A percentile compares a stretch with the other conserved stretches of the same genome.
Conservation (phyloP, 805 yeast genomes). For the Komagataella phaffii region DNA sequence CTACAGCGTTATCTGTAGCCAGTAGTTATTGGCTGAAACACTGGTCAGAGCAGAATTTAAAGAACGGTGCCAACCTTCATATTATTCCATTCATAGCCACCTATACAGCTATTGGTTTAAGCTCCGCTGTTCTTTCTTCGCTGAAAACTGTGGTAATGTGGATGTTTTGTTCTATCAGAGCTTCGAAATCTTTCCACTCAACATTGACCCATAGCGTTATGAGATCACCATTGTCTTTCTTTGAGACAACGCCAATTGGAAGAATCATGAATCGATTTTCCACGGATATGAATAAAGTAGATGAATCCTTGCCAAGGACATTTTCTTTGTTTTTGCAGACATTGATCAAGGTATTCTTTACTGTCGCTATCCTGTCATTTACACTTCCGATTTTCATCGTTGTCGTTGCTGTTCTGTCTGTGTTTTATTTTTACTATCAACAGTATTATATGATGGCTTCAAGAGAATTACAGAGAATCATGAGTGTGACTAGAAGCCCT, state of each 20-base stretch:
- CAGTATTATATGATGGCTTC: conserved; percentile 54
- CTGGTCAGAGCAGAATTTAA: conserved; percentile 49
- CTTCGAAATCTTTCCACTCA: conserved; percentile 41
- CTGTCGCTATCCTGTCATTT: conserved; percentile 35
- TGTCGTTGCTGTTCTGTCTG: conserved; percentile 30
- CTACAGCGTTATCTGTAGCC: conserved; percentile 18
- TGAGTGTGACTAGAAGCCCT: conserved; percentile 59
- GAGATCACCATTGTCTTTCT: conserved; percentile 50
- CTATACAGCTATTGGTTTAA: conserved; percentile 43
- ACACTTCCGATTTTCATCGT: conserved; percentile 41
- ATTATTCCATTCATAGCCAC: conserved; percentile 34
- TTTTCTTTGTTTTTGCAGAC: conserved; percentile 33
- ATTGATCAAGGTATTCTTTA: conserved; percentile 29
- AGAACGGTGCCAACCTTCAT: conserved; percentile 25
- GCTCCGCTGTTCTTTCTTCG: conserved; percentile 33
- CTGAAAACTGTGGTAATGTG: conserved; percentile 33
- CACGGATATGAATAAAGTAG: conserved; percentile 46
- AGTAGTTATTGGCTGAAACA: conserved; percentile 54
- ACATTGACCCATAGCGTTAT: conserved; percentile 40
- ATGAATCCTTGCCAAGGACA: conserved; percentile 40
- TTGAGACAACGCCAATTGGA: conserved; percentile 60
- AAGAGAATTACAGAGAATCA: conserved; percentile 67
- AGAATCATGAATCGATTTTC: conserved; percentile 53
- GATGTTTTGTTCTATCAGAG: conserved; percentile 40
- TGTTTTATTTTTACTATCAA: conserved; percentile 60